phyloP scores from a whole-genome alignment of 768 basidiomycete genomes.

The Phaeolepiota aurea region DNA sequence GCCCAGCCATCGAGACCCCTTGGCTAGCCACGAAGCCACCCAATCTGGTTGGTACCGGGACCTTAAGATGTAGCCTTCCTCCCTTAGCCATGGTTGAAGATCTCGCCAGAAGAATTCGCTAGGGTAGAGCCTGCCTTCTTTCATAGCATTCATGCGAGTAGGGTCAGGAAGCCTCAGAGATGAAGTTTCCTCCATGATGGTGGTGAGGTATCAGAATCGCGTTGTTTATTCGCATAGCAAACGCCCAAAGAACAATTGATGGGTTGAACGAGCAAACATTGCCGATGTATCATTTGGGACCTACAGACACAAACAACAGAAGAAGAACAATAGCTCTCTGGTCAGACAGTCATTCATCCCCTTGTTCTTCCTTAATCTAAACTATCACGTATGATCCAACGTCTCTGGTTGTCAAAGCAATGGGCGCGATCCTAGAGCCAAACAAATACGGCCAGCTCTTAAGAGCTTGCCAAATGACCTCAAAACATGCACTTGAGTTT shows the following conservation, averaged over 20 bases:
- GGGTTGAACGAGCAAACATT: not conserved
- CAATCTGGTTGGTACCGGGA: constrained; percentile 6
- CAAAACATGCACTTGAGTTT: not conserved
- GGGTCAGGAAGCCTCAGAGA: no score
- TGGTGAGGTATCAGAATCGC: no score
- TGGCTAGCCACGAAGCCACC: constrained; percentile 5
- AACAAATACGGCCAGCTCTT: not conserved
- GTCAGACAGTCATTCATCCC: not conserved
- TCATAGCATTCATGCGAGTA: not conserved
- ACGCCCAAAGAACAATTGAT: not conserved
- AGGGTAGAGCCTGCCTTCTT: not conserved
- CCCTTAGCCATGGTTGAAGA: constrained; percentile 4
- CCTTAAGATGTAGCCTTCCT: constrained; percentile 5
- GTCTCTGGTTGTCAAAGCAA: not conserved
- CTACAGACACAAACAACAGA: not conserved
- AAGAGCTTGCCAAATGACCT: not conserved
- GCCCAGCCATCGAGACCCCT: not conserved
- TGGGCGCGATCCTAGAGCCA: not conserved
- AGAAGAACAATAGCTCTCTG: not conserved
- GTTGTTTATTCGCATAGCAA: not conserved
- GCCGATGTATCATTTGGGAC: not conserved
- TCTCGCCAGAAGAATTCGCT: constrained; percentile 5
- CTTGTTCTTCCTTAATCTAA: not conserved
- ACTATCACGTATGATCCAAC: not conserved
- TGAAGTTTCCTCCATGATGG: no score